These are phyloP conservation scores for Adansonia grandidieri DNA, from an alignment of 441 rosid species.

Conservation along the genomic window DNA sequence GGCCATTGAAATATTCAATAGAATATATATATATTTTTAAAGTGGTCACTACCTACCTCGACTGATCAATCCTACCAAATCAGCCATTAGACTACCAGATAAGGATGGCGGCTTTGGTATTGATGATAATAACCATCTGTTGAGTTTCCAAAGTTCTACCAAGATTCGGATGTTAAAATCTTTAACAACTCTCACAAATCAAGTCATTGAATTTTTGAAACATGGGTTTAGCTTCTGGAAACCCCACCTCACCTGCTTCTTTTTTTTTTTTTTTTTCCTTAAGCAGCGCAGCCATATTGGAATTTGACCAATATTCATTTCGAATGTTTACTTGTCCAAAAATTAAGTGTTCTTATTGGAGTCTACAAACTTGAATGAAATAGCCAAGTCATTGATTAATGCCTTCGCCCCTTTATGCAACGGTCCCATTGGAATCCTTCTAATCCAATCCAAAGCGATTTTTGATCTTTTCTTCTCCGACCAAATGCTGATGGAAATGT, in stretches of 20 bases:
- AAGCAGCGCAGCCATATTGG: neutral
- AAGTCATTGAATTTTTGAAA: neutral
- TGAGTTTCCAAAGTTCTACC: neutral
- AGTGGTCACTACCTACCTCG: slow-evolving; percentile 32
- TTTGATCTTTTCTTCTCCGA: slow-evolving; percentile 18
- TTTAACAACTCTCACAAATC: neutral
- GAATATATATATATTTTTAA: neutral
- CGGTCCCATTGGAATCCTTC: slow-evolving; percentile 24
- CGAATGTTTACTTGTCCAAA: no score
- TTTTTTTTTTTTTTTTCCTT: neutral
- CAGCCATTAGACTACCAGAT: slow-evolving; percentile 17
- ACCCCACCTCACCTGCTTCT: neutral
- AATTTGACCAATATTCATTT: neutral
- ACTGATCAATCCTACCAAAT: slow-evolving; percentile 22
- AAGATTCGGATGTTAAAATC: neutral
- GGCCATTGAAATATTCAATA: neutral
- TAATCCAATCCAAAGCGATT: slow-evolving; percentile 23
- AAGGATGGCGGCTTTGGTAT: slow-evolving; percentile 33
- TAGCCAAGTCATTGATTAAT: neutral
- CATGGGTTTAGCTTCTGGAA: neutral
- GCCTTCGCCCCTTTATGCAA: neutral
- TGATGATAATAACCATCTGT: neutral
- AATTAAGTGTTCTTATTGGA: neutral
- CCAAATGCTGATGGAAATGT: slow-evolving; percentile 21
- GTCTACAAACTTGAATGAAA: neutral